Evolutionary conservation across 306 rosid species (phyloP).

Genomic region (Lagenaria siceraria): DNA sequence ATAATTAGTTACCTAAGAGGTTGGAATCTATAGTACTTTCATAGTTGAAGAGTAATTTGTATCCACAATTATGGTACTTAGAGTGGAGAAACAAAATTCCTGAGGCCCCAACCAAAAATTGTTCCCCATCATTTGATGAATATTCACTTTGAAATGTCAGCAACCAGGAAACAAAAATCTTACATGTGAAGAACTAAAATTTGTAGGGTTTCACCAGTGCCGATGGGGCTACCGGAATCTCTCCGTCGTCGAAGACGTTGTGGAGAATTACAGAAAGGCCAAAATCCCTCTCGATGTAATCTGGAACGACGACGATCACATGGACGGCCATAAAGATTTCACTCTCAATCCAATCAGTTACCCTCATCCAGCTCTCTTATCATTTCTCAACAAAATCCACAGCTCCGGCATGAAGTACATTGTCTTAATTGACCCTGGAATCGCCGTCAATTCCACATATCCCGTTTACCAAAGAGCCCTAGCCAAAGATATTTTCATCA

Average conservation of each 20-base stretch:
- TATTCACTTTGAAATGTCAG: background rate
- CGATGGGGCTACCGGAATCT: constrained; percentile 97
- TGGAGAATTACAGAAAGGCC: constrained; percentile 71
- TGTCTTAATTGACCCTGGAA: constrained; percentile 83
- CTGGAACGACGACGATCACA: constrained; percentile 96
- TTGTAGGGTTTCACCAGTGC: constrained; percentile 88
- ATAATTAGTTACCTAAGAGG: too few relatives aligned
- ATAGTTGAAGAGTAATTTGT: too few relatives aligned
- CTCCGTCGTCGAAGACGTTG: constrained; percentile 87
- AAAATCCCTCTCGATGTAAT: constrained; percentile 87
- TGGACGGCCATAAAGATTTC: constrained; percentile 80
- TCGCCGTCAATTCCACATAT: constrained; percentile 51
- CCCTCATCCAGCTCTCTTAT: constrained; percentile 66
- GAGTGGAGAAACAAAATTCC: too few relatives aligned
- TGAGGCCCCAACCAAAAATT: too few relatives aligned
- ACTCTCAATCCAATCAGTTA: constrained; percentile 52
- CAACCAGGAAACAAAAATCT: background rate
- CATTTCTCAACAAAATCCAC: constrained; percentile 69
- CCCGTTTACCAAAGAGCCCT: constrained; percentile 65
- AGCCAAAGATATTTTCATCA: constrained; percentile 76
- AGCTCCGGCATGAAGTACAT: constrained; percentile 77
- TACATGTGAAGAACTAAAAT: background rate
- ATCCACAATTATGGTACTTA: too few relatives aligned
- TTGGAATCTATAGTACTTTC: too few relatives aligned
- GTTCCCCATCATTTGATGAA: too few relatives aligned